Evolutionary conservation across 108 stramenopile species (phyloP), one percentile per base, ranked within the genome.

Genomic region (Skeletonema marinoi): DNA sequence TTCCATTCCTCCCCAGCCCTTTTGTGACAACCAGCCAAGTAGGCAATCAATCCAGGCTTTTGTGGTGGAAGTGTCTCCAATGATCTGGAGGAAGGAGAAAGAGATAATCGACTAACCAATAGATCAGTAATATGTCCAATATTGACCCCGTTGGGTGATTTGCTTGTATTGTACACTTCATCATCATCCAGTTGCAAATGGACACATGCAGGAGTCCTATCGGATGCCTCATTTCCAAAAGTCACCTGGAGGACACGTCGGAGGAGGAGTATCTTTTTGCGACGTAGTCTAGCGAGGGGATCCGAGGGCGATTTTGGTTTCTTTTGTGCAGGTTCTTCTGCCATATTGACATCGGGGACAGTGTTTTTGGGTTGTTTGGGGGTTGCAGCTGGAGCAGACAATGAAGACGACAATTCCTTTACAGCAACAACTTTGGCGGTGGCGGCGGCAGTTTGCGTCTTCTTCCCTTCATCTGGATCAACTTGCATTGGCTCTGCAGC

Each of bases 1-100:
- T 89, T 90, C 51, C 86, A 68, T 82, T 95, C 94, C 46, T 90
- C 90, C 39, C 80, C 71, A 16, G 88, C 88, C 66, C 82, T 77
- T 31, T 78, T 84, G 64, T 93, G 85, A 56, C 90, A 86, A 13
- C 73, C 70, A 6, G 68, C 85, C 70, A 95, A 70, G 65, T 95
- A 95, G 10, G 48, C 66, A 36, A 95, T 61, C 41, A 89, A 60
- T 4, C 82, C 78, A 33, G 19, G 32, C 42, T 48, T 81, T 66
- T 81, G 81, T 13, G 79, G 58, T 7, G 81, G 72, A 33, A 59
- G 60, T 19, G 77, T 67, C 9, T 50, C 32, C 38, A 77, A 42
- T 32, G 60, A 31, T 7, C 19, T 30, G 31, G 54, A 44, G 0
- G 51, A 17, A 3, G 84, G 75, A 11, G 60, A 32, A 36, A 88